Evolutionary conservation across 1,284 basidiomycete genomes (phyloP).

Genomic region (Phellinidium pouzarii): DNA sequence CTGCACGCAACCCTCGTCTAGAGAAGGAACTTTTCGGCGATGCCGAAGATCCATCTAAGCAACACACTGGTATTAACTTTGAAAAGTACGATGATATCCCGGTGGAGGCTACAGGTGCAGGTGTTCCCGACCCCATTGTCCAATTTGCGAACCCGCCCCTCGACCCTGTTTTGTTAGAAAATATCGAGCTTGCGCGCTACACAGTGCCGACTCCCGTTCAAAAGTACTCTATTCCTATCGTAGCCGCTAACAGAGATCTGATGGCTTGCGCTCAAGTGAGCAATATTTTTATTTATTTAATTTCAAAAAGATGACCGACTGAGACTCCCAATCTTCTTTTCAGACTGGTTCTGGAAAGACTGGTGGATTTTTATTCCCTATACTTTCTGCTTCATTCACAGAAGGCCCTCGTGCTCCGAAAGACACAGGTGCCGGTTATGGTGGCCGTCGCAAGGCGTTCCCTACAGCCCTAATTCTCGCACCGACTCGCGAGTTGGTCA

Average conservation of each 20-base stretch:
- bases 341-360: slow-evolving; percentile 99
- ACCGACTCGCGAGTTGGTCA: slow-evolving; percentile 97
- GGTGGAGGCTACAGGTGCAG: slow-evolving; percentile 94
- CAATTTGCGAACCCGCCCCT: slow-evolving; percentile 88
- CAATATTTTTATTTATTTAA: slow-evolving; percentile 23
- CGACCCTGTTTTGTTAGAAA: slow-evolving; percentile 91
- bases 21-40: slow-evolving; percentile 98
- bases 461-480: slow-evolving; percentile 96
- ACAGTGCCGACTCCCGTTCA: slow-evolving; percentile 96
- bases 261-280: slow-evolving; percentile 97
- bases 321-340: slow-evolving; percentile 19
- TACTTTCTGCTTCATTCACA: slow-evolving; percentile 90
- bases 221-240: slow-evolving; percentile 99
- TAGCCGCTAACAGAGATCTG: slow-evolving; percentile 85
- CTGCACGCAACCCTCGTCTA: slow-evolving; percentile 75
- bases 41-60: slow-evolving; percentile 72
- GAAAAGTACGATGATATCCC: slow-evolving; percentile 99
- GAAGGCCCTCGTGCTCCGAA: slow-evolving; percentile 75
- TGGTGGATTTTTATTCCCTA: slow-evolving; percentile 98
- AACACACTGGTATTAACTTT: slow-evolving; percentile 98
- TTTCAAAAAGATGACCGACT: slow-evolving; percentile 6
- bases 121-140: slow-evolving; percentile 89
- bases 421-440: slow-evolving; percentile 48
- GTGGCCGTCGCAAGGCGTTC: slow-evolving; percentile 82
- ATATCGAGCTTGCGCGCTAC: slow-evolving; percentile 92